Percentiles rank a stretch among this genome's conserved stretches.
phyloP scores from a whole-genome alignment of 768 basidiomycete species.

The Termitomyces sp. region DNA sequence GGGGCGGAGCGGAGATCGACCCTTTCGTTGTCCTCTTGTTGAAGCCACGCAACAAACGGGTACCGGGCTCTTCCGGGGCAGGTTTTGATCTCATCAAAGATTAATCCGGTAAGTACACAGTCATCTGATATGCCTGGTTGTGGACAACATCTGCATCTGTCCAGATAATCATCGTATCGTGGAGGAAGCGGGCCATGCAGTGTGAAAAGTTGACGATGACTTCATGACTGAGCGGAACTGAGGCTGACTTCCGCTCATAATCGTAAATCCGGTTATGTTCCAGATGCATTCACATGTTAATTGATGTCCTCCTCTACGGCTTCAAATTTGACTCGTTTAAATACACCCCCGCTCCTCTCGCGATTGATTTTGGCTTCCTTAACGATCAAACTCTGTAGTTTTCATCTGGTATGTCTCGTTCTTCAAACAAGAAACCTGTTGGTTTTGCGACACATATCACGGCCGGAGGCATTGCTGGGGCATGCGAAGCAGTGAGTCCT shows the following conservation, averaged over 20 bases:
- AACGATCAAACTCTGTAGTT: not conserved
- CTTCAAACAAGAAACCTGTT: conserved; percentile 65
- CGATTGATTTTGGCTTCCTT: conserved; percentile 9
- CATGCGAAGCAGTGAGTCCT: conserved; percentile 78
- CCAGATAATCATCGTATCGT: not conserved
- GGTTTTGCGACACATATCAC: conserved; percentile 87
- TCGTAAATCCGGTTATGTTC: conserved; percentile 16
- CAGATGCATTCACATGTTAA: conserved; percentile 20
- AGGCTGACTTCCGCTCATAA: conserved; percentile 1
- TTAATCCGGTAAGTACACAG: not conserved
- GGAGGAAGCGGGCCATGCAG: conserved; percentile 15
- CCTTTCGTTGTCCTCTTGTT: no score
- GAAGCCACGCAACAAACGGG: not conserved
- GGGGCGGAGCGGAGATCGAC: not conserved
- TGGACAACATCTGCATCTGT: not conserved
- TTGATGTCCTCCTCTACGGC: conserved; percentile 4
- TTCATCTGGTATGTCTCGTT: conserved; percentile 41
- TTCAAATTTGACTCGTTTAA: conserved; percentile 3
- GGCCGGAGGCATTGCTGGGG: conserved; percentile 92
- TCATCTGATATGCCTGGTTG: not conserved
- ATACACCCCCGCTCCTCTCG: not conserved
- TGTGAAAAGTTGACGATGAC: conserved; percentile 6
- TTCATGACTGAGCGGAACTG: conserved; percentile 6
- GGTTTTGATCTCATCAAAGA: not conserved
- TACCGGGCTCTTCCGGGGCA: not conserved